Base-by-base conservation (phyloP, 73 alveolate species). In the Loxodes magnus region DNA sequence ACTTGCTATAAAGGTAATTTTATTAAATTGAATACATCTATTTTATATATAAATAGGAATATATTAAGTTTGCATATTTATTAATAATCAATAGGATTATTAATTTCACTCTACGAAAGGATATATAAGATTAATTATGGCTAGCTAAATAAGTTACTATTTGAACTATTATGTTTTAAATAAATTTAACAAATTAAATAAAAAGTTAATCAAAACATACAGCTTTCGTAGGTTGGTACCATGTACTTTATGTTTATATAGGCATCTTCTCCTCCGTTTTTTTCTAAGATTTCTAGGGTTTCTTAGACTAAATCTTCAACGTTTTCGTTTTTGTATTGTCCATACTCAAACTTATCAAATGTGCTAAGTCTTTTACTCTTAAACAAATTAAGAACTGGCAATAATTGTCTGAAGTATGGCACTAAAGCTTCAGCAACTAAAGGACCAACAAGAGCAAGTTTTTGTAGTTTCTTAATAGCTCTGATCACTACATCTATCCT, bases 251-350 rank as follows among this genome's bases (percentile, higher is more conserved):
- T 93, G 82, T 93, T 93, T 66, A 93, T 93, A 52, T 74, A 93
- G 36, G 99, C 99, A 75, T 93, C 99, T 79, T 94, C 99, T 19
- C 98, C 98, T 25, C 98, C 98, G 53, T 87, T 79, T 56, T 74
- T 85, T 80, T 95, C 99, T 72, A 95, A 85, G 43, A 79, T 58
- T 56, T 95, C 99, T 24, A 95, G 71, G 15, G 99, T 94, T 77
- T 88, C 98, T 56, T 95, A 90, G 35, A 95, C 90, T 27, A 95
- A 62, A 48, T 95, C 99, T 10, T 98, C 95, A 23, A 95, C 58
- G 53, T 80, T 79, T 57, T 76, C 89, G 39, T 77, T 67, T 37
- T 90, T 86, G 51, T 86, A 78, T 79, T 93, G 93, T 3, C 92
- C 72, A 69, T 93, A 93, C 63, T 93, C 99, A 43, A 92, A 85